Evolutionary conservation across 768 basidiomycete genomes (phyloP), one percentile per base, ranked within the genome.

Genomic region (Lactarius psammicola): DNA sequence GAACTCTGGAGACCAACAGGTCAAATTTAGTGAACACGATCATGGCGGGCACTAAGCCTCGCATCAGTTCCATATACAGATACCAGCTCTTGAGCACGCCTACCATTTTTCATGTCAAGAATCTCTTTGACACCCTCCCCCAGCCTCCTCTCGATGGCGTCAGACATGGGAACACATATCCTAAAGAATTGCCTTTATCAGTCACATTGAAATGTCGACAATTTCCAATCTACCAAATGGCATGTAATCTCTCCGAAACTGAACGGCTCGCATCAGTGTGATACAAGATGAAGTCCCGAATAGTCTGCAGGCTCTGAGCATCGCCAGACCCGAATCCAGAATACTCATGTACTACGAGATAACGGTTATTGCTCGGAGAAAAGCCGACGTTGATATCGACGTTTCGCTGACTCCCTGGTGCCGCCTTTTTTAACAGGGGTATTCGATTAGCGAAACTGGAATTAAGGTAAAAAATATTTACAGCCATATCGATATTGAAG

Each of bases 21-120:
- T 66, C 65, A 20, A 62, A 57, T 30, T 34, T 57, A 1, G 65
- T 66, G 60, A 66, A 34, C 8, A 62, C 56, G 11, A 57, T 6
- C 6, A 62, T 30, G 18, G 57, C 13, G n/a, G 65, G 60, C 8
- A 66, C 65, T 66, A 34, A 30, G 13, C 17, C 13, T 9, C 46
- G 18, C 9, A 11, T 42, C 11, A 49, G 55, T 57, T 57, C 44
- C 34, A 30, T 51, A 46, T 7, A 23, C 38, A 20, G 17, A 31
- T 31, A 38, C 6, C 1, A 36, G 8, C 3, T 18, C 30, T 31
- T 26, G n/a, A 40, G n/a, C 13, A 15, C 5, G 15, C 36, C 15
- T 0, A 38, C 36, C 36, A 15, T 38, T 38, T 38, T 38, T 38
- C 36, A 38, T 4, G 3, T 5, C 36, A 0, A 38, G 15, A 38